A percentile compares a stretch with the other conserved stretches of the same genome.
phyloP scores from a whole-genome alignment of 2,329 filamentous ascomycete genomes.

The Colletotrichum spaethianum region DNA sequence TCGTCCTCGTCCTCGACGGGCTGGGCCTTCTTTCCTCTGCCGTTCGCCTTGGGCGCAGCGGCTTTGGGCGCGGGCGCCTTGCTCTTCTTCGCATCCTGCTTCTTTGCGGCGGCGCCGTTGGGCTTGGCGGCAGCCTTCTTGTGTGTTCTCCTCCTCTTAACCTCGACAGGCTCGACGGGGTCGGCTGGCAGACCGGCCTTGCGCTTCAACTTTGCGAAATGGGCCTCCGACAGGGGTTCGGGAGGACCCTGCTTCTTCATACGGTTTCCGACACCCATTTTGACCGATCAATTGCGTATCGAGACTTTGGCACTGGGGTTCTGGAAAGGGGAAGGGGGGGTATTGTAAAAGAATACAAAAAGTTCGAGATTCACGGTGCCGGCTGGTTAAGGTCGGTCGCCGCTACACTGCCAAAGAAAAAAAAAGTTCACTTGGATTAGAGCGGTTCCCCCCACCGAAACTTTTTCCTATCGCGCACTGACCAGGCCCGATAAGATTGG shows the following conservation, averaged over 20 bases:
- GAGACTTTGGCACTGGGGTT: conserved; percentile 38
- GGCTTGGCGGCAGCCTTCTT: conserved; percentile 52
- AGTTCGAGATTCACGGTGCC: conserved; percentile 26
- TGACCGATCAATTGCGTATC: conserved; percentile 50
- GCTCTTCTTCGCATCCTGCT: conserved; percentile 52
- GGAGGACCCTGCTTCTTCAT: conserved; percentile 97
- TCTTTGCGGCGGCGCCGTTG: conserved; percentile 51
- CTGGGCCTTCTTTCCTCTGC: conserved; percentile 47
- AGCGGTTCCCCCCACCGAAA: conserved; percentile 53
- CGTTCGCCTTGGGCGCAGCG: conserved; percentile 42
- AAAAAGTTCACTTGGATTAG: conserved; percentile 36
- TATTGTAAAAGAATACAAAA: conserved; percentile 23
- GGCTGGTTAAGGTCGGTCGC: conserved; percentile 18
- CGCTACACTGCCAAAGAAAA: conserved; percentile 33
- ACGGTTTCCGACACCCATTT: conserved; percentile 90
- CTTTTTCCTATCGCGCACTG: conserved; percentile 51
- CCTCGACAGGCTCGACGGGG: conserved; percentile 67
- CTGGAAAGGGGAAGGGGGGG: conserved; percentile 19
- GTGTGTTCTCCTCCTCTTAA: conserved; percentile 72
- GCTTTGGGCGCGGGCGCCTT: conserved; percentile 45
- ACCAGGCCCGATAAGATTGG: conserved; percentile 31
- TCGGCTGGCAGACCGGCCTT: conserved; percentile 81
- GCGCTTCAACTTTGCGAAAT: conserved; percentile 85
- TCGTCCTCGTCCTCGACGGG: conserved; percentile 46
- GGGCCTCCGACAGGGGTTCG: conserved; percentile 83